A percentile compares a stretch with the other conserved stretches of the same genome.
Evolutionary conservation across 805 yeast genomes (phyloP).

Genomic region (Starmerella geochares): DNA sequence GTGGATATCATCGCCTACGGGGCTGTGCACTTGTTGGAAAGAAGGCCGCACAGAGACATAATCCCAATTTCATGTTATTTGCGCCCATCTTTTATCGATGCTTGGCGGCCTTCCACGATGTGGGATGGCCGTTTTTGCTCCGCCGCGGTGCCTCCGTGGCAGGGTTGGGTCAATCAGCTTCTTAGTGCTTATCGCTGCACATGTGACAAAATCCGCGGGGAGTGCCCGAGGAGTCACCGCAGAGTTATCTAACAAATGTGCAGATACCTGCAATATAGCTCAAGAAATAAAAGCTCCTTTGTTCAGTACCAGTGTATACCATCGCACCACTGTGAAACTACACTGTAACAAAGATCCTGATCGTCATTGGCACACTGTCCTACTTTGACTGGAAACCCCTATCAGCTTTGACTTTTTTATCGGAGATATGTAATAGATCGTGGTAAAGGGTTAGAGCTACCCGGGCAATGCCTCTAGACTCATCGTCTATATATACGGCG

Average conservation of each 20-base stretch:
- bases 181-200: background rate
- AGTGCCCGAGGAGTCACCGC: background rate
- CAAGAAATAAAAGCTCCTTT: no score
- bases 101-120: no score
- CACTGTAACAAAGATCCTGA: no score
- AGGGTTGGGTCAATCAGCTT: background rate
- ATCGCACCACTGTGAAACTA: no score
- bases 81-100: no score
- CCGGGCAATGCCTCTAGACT: background rate
- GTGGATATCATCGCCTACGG: no score
- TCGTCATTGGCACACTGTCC: no score
- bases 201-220: constrained; percentile 1
- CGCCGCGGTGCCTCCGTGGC: background rate
- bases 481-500: background rate
- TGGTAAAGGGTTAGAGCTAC: background rate
- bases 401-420: background rate
- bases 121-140: background rate
- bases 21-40: no score
- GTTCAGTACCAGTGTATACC: no score
- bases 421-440: background rate
- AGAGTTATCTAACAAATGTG: background rate
- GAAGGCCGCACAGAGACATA: no score
- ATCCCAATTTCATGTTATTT: no score
- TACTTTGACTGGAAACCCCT: background rate
- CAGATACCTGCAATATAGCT: no score